Evolutionary conservation across 2,329 filamentous ascomycete genomes (phyloP), one percentile per base, ranked within the genome.

Genomic region (Cercospora zeae-maydis): DNA sequence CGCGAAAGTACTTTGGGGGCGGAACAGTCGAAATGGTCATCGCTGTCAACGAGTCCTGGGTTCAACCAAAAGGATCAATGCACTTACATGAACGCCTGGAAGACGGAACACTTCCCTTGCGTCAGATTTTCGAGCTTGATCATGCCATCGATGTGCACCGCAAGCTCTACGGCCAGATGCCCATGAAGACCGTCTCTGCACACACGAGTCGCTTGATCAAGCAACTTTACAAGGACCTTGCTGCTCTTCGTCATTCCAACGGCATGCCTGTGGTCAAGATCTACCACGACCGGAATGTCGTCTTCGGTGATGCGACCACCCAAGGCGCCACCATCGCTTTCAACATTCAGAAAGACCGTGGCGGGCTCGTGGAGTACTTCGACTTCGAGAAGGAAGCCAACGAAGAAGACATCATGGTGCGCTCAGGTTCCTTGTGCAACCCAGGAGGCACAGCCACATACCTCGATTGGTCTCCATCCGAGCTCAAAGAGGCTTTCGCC

Each of bases 11-110:
- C 71, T 98, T 98, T 77, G 93, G 92, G 3, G 93, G 93, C 4
- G 93, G 93, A 4, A 97, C 93, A 1, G 93, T 97, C 1, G 92
- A 96, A 70, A 89, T 93, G 83, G 91, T 96, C 0, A 83, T 69
- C 19, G 89, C 87, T 63, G 75, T 86, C n/a, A 88, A 86, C 66
- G 87, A 91, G 69, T 83, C 87, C 66, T 96, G 92, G 90, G 90
- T 96, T 78, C 88, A 87, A 1, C 83, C 85, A 36, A 96, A 95
- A 74, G 61, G 70, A 21, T 79, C 82, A 10, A 78, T 83, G 24
- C 84, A 83, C 34, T 78, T 96, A 1, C 93, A 97, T 73, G 90
- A 92, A 63, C 83, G 86, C 31, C 79, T 97, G 2, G 93, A 98
- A 75, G 93, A 98, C 74, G 93, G 93, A 1, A 96, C 93, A 0